Evolutionary conservation across 2,329 filamentous ascomycete genomes (phyloP), one percentile per base, ranked within the genome.

Genomic region (Cytospora leucostoma): DNA sequence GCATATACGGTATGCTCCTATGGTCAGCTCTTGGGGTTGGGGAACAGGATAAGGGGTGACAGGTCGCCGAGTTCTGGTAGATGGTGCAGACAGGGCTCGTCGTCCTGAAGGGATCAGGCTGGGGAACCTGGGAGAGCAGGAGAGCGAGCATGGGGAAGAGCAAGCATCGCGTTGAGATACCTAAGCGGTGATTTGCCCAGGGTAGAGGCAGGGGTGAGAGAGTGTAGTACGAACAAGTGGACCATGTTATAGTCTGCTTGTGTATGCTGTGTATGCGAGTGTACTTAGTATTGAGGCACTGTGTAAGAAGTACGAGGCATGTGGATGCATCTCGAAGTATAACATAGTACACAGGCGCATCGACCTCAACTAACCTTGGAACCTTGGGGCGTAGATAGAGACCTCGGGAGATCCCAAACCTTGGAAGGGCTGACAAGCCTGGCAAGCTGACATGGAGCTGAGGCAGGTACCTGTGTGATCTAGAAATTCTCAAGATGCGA

Each of bases 251-350:
- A 53, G 63, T 47, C 63, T 61, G 54, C 51, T 59, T 21, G 37
- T n/a, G 32, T 47, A 34, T 53, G 56, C 63, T 37, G 59, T 52
- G 37, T 21, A n/a, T 10, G 4, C 27, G 27, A 27, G 27, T 47
- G 34, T 53, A 56, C 63, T 37, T 63, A 52, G 35, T 21, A n/a
- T 10, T 52, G 38, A 55, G 27, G 61, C 57, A 65, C 61, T 63
- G 64, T 63, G 64, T 60, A 54, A 52, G 53, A 63, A 15, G 38
- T 40, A 40, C 27, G 27, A 27, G 27, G 27, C 27, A 27, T 17
- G 38, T 40, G 17, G 12, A 38, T 11, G 35, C 35, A 37, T 27
- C 27, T 27, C 27, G 27, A 13, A 37, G 35, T 37, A 37, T 37
- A 37, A 3, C 35, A 37, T 8, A 37, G 35, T 37, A 37, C 12